These are phyloP conservation scores for Zygoascus hellenicus DNA, from an alignment of 1,139 yeast species.

Conservation along the genomic window DNA sequence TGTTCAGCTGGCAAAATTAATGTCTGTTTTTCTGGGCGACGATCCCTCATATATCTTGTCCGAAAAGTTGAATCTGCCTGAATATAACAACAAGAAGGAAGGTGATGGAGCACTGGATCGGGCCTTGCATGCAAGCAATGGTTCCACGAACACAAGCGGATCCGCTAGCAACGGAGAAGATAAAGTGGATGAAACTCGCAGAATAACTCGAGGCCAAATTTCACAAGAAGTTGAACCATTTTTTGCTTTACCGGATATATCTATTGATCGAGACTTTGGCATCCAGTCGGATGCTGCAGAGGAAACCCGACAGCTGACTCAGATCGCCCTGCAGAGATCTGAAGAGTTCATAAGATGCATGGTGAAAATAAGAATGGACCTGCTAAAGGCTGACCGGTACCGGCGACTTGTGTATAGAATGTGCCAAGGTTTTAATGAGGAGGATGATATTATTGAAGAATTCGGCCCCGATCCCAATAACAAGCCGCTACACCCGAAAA, in stretches of 20 bases:
- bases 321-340: constrained; percentile 75
- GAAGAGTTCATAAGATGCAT: constrained; percentile 84
- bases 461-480: constrained; percentile 15
- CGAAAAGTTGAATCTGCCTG: constrained; percentile 60
- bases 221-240: constrained; percentile 49
- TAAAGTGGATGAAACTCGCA: constrained; percentile 21
- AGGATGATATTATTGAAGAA: constrained; percentile 42
- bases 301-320: constrained; percentile 59
- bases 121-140: constrained; percentile 10
- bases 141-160: background rate
- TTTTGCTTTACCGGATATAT: constrained; percentile 54
- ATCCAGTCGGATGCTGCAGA: constrained; percentile 51
- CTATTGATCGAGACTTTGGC: constrained; percentile 42
- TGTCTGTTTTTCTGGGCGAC: constrained; percentile 81
- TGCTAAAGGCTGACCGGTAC: constrained; percentile 71
- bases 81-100: constrained; percentile 43
- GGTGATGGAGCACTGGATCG: constrained; percentile 26
- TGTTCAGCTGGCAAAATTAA: constrained; percentile 59
- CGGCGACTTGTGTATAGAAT: constrained; percentile 65
- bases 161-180: constrained; percentile 11
- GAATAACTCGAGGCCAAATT: constrained; percentile 35
- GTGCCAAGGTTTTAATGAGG: constrained; percentile 83
- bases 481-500: constrained; percentile 7
- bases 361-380: constrained; percentile 61
- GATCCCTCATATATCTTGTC: constrained; percentile 64